Evolutionary conservation across 1,284 basidiomycete species (phyloP), one percentile per base, ranked within the genome.

Genomic region (Cutaneotrichosporon dermatis): DNA sequence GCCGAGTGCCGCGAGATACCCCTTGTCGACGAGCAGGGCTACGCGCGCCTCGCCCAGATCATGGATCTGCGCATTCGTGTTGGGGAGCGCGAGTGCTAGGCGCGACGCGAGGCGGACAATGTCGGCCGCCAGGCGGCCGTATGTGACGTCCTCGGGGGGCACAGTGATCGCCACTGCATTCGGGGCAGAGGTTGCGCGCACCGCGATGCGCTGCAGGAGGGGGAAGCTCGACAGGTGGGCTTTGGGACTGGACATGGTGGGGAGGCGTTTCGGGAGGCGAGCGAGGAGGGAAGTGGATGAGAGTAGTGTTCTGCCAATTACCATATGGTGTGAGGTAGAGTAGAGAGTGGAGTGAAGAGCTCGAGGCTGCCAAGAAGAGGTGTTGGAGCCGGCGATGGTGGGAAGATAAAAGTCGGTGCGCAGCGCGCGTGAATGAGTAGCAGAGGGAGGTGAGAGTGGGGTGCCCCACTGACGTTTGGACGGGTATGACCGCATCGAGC

Each of bases 1-100:
- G 9, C 65, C 63, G 1, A 72, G 58, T 13, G 66, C 62, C 3
- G 66, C 65, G 9, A 69, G 61, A 48, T 72, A 72, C 0, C 70
- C 69, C 60, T 72, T 72, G 35, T 68, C 61, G 39, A 60, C 60
- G 16, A 72, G 57, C 2, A 68, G 55, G 4, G 63, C 64, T 12
- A 72, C 63, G 11, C 70, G 66, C 4, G 58, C 45, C 58, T 70
- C 67, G 10, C 40, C 5, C 8, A 64, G 57, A 2, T 33, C 46
- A 16, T 45, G 16, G 44, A 11, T 45, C 25, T 33, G 25, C 15
- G 7, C 40, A 6, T 63, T 61, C 6, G 15, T 8, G 7, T n/a
- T 25, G 3, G 55, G 11, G 1, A 8, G 15, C n/a, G 33, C 11
- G 12, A 12, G 13, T 4, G 50, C 52, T 10, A 54, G 43, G 7